Evolutionary conservation across 768 basidiomycete genomes (phyloP), one percentile per base, ranked within the genome.

Genomic region (Termitomyces sp.): DNA sequence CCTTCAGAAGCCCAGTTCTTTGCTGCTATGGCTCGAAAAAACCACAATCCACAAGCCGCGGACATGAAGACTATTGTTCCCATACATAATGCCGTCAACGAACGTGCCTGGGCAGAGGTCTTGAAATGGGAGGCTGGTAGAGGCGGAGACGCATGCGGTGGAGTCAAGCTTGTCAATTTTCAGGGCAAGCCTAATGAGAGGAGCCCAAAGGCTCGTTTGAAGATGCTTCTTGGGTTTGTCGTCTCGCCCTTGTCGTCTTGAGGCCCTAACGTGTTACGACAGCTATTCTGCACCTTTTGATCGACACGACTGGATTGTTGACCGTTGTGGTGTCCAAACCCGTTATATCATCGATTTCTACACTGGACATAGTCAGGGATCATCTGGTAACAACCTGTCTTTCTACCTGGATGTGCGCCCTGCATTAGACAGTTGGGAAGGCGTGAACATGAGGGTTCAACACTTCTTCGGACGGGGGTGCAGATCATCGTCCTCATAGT

Each of bases 321-420:
- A 97, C 70, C 86, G 96, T 35, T 97, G 95, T 68, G 96, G 94
- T 5, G 84, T 82, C 9, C 85, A 84, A 57, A 79, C 94, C 68
- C 87, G 96, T 52, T 99, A 99, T 74, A 85, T 99, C 58, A 97
- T 99, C 66, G 97, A 99, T 73, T 99, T 98, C 72, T 99, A 99
- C 75, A 90, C 91, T 3, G 96, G 96, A 18, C 84, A 84, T 35
- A 75, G 70, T 46, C 66, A 74, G 26, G 74, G 71, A 13, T 65
- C 82, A 11, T 65, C 76, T 1, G 70, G 76, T 24, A 78, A 75
- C 57, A 80, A 83, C 56, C 72, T 91, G 14, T 92, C 94, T 0
- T 98, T 99, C 72, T 96, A 87, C 72, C 82, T 99, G 26, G 97
- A 99, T 64, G 94, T 90, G 18, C 82, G 97, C 44, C 97, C 97